A percentile compares a stretch with the other conserved stretches of the same genome.
phyloP scores from a whole-genome alignment of 202 grass and related monocot species.

The Saccharum hybrid region DNA sequence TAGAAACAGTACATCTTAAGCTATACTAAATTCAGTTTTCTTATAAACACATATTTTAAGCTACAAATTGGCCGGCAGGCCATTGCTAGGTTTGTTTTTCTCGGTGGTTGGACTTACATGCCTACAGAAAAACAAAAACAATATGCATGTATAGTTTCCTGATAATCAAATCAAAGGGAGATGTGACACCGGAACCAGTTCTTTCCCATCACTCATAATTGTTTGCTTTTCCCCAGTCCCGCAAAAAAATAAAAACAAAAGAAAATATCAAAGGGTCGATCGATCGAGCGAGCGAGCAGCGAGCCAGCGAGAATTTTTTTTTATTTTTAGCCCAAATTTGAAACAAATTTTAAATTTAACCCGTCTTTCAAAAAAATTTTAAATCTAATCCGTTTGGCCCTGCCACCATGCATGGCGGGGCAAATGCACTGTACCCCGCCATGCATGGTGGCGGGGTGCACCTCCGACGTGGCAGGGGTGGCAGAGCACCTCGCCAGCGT shows the following conservation, averaged over 20 bases:
- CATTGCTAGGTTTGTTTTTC: slow-evolving; percentile 39
- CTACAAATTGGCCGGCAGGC: slow-evolving; percentile 12
- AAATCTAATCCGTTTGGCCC: too few relatives aligned
- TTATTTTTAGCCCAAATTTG: too few relatives aligned
- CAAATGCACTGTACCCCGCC: too few relatives aligned
- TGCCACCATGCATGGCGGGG: too few relatives aligned
- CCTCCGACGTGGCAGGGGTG: too few relatives aligned
- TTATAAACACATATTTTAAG: slow-evolving; percentile 7
- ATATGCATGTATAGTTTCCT: neutral
- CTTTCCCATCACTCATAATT: slow-evolving; percentile 43
- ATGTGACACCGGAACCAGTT: slow-evolving; percentile 43
- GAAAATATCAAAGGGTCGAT: neutral
- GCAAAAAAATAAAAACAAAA: neutral
- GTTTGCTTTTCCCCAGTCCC: slow-evolving; percentile 31
- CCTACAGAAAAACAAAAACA: slow-evolving; percentile 16
- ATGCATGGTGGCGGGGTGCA: too few relatives aligned
- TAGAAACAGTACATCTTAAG: slow-evolving; percentile 28
- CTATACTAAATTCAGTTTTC: slow-evolving; percentile 5
- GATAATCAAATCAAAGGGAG: slow-evolving; percentile 38
- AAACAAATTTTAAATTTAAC: too few relatives aligned
- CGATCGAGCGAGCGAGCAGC: too few relatives aligned
- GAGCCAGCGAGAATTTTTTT: too few relatives aligned
- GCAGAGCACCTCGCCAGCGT: too few relatives aligned
- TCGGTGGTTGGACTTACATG: slow-evolving; percentile 33
- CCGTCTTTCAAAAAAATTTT: too few relatives aligned